Base-by-base conservation (phyloP, 371 early-diverging fungal species). In the Mortierella sp. region DNA sequence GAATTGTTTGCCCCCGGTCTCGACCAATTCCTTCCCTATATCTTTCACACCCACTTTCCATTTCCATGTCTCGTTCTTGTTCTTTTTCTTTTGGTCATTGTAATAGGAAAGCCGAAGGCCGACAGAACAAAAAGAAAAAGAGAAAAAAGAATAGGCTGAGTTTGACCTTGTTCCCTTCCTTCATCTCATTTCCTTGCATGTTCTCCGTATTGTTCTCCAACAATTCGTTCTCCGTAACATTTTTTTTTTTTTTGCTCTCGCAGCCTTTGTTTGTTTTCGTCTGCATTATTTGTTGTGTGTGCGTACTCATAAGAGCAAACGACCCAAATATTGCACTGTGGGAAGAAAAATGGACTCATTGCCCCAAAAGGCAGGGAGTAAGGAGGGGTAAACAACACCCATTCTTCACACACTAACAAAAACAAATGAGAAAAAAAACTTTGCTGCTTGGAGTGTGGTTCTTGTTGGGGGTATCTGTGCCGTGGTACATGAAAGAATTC, bases 311-410 rank as follows among this genome's bases (percentile, higher is more conserved):
- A 14, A 16, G 31, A 28, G 31, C n/a, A 52, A 28, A 65, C 70
- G 58, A 31, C 31, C 74, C 76, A 73, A 58, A 76, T 48, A 70
- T 55, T 72, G 80, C 70, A 74, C 74, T 72, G 78, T 77, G 78
- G 82, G 82, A 81, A 80, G 80, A 80, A 80, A 76, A 63, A 31
- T 60, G 34, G 16, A 31, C 34, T 31, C 63, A 31, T 34, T 34
- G 63, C 63, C 63, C 63, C 63, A 63, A 63, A 63, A 63, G 19
- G 63, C 34, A 2, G 16, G 4, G 28, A 50, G 16, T 14, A 50
- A 50, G 0, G 16, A 57, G 38, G 70, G 71, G 74, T 55, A 79
- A 50, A 50, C 50, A n/a, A 60, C 31, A 28, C 38, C 38, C 19
- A 16, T 31, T 63, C 31, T 31, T 63, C 34, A 63, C 63, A 63